These are phyloP conservation scores for Fonsecaea erecta DNA, from an alignment of 2,329 filamentous ascomycete genomes.

Conservation along the genomic window DNA sequence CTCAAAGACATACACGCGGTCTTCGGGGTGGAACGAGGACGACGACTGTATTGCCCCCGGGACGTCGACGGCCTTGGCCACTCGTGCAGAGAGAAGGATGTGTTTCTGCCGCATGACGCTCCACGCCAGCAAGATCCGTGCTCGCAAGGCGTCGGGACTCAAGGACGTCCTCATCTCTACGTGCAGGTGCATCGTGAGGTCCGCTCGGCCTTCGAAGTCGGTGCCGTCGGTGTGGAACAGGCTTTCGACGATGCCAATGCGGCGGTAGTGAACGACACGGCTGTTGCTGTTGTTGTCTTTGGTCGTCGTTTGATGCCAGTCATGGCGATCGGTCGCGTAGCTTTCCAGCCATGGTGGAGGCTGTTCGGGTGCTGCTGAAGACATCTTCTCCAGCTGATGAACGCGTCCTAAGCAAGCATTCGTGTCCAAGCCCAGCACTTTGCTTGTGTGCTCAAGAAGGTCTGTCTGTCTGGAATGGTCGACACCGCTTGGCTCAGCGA, in stretches of 20 bases:
- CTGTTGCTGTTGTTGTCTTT: too few species aligned
- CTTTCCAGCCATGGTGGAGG: constrained; percentile 21
- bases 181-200: constrained; percentile 29
- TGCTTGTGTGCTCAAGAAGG: too few species aligned
- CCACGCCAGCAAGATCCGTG: constrained; percentile 31
- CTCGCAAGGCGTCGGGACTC: constrained; percentile 8
- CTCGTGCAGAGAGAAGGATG: constrained; percentile 29
- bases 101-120: constrained; percentile 32
- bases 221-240: constrained; percentile 34
- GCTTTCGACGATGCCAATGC: constrained; percentile 34
- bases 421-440: too few species aligned
- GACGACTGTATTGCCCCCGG: background rate
- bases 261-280: constrained; percentile 17
- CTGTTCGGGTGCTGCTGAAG: background rate
- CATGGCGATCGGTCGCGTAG: constrained; percentile 26
- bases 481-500: too few species aligned
- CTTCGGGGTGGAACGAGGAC: constrained; percentile 6
- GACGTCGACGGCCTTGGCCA: constrained; percentile 9
- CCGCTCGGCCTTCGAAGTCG: constrained; percentile 34
- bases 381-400: background rate
- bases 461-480: too few species aligned
- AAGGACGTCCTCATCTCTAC: constrained; percentile 28
- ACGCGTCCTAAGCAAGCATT: too few species aligned
- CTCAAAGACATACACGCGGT: constrained; percentile 32
- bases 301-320: constrained; percentile 16